Conservation (phyloP, 2,329 filamentous ascomycete species). For the Akanthomyces dipterigenus region DNA sequence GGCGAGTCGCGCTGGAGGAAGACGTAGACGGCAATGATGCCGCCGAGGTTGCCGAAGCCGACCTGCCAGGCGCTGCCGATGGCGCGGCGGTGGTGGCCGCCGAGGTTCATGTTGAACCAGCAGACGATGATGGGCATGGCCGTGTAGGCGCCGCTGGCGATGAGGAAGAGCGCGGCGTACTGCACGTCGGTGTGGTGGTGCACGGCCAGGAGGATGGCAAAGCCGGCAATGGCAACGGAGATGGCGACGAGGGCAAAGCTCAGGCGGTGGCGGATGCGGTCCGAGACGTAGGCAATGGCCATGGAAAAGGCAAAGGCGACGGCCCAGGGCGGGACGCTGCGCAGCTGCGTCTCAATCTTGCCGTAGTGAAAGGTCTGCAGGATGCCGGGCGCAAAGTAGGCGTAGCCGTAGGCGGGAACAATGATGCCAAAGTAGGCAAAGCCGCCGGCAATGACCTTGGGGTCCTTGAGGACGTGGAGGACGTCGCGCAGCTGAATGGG, state of each 20-base stretch:
- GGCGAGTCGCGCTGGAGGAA: conserved; percentile 64
- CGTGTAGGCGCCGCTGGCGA: conserved; percentile 72
- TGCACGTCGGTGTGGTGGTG: conserved; percentile 61
- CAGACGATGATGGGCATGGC: conserved; percentile 86
- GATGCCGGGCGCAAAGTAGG: conserved; percentile 70
- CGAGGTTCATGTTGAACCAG: conserved; percentile 77
- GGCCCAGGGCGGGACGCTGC: conserved; percentile 52
- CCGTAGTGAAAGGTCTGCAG: conserved; percentile 59
- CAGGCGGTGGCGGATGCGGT: conserved; percentile 67
- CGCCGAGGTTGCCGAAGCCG: conserved; percentile 72
- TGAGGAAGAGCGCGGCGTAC: conserved; percentile 76
- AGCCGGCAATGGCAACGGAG: conserved; percentile 65
- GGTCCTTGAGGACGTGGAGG: conserved; percentile 61
- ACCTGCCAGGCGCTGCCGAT: conserved; percentile 72
- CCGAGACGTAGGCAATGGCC: conserved; percentile 64
- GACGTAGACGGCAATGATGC: conserved; percentile 68
- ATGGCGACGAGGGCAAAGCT: conserved; percentile 66
- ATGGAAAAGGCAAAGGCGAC: conserved; percentile 76
- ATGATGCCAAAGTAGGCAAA: conserved; percentile 79
- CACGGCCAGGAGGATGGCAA: conserved; percentile 65
- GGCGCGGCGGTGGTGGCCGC: conserved; percentile 62
- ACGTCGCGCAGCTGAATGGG: conserved; percentile 54
- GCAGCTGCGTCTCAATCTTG: conserved; percentile 50
- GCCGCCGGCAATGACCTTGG: conserved; percentile 65
- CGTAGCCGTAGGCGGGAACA: conserved; percentile 70